Base-by-base conservation (phyloP, 805 yeast genomes). In the Pichia paraexigua region DNA sequence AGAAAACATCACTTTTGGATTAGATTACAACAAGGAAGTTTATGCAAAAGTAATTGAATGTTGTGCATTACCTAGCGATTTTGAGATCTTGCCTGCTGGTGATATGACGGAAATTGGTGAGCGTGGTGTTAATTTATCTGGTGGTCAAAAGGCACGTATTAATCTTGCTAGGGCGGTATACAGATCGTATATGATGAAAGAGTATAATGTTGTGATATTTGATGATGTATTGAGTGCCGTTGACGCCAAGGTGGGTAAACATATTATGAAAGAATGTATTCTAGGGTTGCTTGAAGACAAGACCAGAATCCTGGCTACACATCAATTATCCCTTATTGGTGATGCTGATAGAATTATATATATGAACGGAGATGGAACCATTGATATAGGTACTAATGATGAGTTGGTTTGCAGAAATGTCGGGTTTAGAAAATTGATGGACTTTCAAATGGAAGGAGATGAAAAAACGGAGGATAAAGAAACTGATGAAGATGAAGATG, bases 171-270 rank as follows among this genome's bases (percentile, higher is more conserved):
- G 95, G 63, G 85, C 92, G 2, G 88, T 85, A 2, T 87, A 87
- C 60, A 43, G 53, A 17, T 48, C 54, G 9, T 32, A 22, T 22
- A 41, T 41, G 13, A 15, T 41, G 41, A 79, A 83, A 15, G 73
- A 80, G 27, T 76, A 77, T 20, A 89, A 85, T 60, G 82, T 86
- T 24, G 74, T 83, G 41, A 66, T 87, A 47, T 67, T 87, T 48
- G 95, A 87, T 63, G 95, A 87, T 63, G 89, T 87, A 17, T 72
- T 87, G 52, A 80, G 87, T 69, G 95, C 95, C 6, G 95, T 87
- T 9, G 95, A 87, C 66, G 89, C 92, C 32, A 81, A 87, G 60
- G 95, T 87, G 44, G 95, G 94, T n/a, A 78, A 78, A 51, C 89
- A 83, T 59, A 85, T 87, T 48, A 79, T 87, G 77, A 75, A 79